These are phyloP conservation scores for Citrullus colocynthis DNA, from an alignment of 306 rosid genomes.

Conservation along the genomic window DNA sequence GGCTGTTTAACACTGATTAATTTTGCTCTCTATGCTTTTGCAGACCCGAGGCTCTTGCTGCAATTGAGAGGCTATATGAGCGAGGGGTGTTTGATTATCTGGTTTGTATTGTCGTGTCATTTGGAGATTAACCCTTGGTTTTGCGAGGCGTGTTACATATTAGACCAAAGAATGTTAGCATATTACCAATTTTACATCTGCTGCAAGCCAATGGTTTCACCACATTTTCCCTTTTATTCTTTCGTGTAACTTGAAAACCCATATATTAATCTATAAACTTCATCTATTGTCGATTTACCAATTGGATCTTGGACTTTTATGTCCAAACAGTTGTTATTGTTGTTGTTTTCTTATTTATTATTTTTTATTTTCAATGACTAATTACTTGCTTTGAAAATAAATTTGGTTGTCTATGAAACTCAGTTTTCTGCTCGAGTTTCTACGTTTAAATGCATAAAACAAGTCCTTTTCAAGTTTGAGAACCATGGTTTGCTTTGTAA, in stretches of 20 bases:
- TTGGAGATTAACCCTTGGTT: background rate
- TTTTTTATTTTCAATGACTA: background rate
- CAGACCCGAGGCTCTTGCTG: conserved; percentile 39
- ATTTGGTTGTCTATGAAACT: background rate
- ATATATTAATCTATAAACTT: background rate
- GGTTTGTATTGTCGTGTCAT: conserved; percentile 31
- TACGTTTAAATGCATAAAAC: background rate
- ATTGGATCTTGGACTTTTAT: background rate
- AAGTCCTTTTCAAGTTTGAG: background rate
- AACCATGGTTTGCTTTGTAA: background rate
- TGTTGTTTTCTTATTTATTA: no score
- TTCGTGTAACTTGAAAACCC: background rate
- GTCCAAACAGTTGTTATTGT: background rate
- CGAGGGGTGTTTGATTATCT: conserved; percentile 65
- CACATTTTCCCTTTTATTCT: background rate
- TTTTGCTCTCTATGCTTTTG: conserved; percentile 3
- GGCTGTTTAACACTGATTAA: background rate
- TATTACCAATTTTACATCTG: background rate
- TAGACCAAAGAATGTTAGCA: background rate
- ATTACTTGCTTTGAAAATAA: background rate
- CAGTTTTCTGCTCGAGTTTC: background rate
- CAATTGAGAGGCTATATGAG: conserved; percentile 52
- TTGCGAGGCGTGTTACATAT: background rate
- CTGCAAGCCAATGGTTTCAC: background rate
- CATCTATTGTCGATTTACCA: background rate